Evolutionary conservation across 768 basidiomycete species (phyloP).

Genomic region (Suillus ampliporus): DNA sequence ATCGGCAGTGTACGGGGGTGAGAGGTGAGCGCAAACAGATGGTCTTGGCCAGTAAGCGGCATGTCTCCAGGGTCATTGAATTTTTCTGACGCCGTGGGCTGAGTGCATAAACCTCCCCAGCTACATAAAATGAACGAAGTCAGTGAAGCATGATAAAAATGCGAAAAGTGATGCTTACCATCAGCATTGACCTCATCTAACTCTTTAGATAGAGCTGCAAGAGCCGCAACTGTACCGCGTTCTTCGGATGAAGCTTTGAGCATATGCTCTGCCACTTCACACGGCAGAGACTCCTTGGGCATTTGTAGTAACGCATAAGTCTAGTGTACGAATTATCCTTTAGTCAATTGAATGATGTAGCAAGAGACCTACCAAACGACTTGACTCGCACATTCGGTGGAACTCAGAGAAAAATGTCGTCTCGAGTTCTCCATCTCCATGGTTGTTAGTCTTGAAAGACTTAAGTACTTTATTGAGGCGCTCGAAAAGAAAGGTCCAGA

Average conservation of each 20-base stretch:
- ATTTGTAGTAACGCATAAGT: neutral
- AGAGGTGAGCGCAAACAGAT: neutral
- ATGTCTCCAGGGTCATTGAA: neutral
- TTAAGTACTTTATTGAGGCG: too few species aligned
- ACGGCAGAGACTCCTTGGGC: neutral
- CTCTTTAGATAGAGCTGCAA: conserved; percentile 6
- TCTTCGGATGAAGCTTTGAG: conserved; percentile 16
- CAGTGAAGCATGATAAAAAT: neutral
- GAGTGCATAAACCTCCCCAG: neutral
- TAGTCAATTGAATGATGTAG: conserved; percentile 65
- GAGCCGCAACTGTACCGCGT: neutral
- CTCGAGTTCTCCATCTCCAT: too few species aligned
- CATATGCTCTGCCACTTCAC: neutral
- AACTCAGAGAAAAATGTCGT: too few species aligned
- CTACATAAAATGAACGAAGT: neutral
- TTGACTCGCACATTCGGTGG: too few species aligned
- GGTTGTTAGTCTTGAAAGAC: too few species aligned
- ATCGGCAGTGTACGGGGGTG: conserved; percentile 7
- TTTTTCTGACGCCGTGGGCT: neutral
- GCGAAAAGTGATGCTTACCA: conserved; percentile 1
- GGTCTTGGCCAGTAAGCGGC: neutral
- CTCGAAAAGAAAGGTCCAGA: too few species aligned
- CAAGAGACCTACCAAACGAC: conserved; percentile 35
- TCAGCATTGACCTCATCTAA: conserved; percentile 3
- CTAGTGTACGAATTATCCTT: conserved; percentile 42